phyloP scores from a whole-genome alignment of 1,284 basidiomycete genomes.

The Thelephora terrestris region DNA sequence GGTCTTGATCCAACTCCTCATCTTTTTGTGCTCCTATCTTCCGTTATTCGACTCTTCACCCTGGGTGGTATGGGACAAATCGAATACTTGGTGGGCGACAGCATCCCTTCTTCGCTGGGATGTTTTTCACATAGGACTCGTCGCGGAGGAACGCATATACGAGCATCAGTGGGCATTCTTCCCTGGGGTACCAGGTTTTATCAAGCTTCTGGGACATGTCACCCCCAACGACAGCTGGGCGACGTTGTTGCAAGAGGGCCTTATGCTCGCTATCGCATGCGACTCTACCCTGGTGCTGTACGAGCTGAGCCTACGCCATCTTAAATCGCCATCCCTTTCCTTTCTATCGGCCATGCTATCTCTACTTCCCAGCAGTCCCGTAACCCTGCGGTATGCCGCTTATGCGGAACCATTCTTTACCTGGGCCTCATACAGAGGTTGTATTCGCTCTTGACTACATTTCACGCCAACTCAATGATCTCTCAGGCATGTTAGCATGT shows the following conservation, averaged over 20 bases:
- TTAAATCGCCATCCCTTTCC: constrained; percentile 46
- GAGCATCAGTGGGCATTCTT: constrained; percentile 90
- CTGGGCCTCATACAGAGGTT: constrained; percentile 65
- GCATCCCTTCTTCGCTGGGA: constrained; percentile 76
- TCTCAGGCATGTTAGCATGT: constrained; percentile 54
- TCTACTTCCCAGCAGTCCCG: constrained; percentile 74
- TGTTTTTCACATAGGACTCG: constrained; percentile 66
- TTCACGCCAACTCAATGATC: constrained; percentile 2
- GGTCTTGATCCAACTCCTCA: constrained; percentile 25
- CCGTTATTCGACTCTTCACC: constrained; percentile 39
- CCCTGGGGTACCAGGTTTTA: constrained; percentile 53
- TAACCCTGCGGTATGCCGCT: constrained; percentile 57
- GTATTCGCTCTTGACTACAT: constrained; percentile 8
- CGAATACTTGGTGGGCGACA: constrained; percentile 10
- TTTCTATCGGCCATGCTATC: constrained; percentile 57
- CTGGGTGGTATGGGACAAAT: constrained; percentile 19
- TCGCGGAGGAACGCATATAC: constrained; percentile 54
- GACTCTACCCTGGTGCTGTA: constrained; percentile 53
- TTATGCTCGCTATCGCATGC: constrained; percentile 32
- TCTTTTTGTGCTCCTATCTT: constrained; percentile 22
- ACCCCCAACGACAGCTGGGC: constrained; percentile 14
- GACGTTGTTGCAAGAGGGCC: constrained; percentile 25
- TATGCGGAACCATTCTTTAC: constrained; percentile 87
- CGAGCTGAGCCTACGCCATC: constrained; percentile 43
- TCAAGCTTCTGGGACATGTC: constrained; percentile 30